Conservation (phyloP, 768 basidiomycete genomes). For the Erythrobasidium yunnanense region DNA sequence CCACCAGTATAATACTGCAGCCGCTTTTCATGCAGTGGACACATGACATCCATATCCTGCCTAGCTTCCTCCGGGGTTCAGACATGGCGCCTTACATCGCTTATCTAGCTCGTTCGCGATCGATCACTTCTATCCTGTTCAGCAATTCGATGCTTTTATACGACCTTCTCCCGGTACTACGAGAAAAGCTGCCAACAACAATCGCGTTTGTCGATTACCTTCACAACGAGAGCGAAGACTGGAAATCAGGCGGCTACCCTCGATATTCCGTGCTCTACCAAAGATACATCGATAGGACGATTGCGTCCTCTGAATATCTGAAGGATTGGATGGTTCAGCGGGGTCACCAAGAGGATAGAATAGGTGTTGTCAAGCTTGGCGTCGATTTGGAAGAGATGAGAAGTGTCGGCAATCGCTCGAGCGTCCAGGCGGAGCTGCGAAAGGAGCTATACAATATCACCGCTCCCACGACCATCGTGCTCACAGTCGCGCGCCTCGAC, state of each 20-base stretch:
- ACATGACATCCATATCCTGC: conserved; percentile 34
- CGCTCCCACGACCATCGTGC: conserved; percentile 27
- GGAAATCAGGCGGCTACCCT: conserved; percentile 36
- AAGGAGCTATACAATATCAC: neutral
- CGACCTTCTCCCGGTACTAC: conserved; percentile 32
- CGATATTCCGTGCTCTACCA: conserved; percentile 34
- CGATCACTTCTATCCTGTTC: conserved; percentile 26
- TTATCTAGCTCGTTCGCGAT: conserved; percentile 28
- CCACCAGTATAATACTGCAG: conserved; percentile 31
- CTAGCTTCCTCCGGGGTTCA: conserved; percentile 30
- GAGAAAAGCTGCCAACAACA: conserved; percentile 31
- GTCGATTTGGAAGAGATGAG: conserved; percentile 27
- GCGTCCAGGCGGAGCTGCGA: conserved; percentile 10
- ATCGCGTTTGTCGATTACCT: conserved; percentile 35
- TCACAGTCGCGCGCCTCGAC: conserved; percentile 31
- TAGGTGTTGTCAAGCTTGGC: conserved; percentile 36
- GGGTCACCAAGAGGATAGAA: conserved; percentile 28
- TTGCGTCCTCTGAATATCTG: conserved; percentile 35
- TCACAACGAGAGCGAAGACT: conserved; percentile 35
- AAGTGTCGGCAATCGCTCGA: neutral
- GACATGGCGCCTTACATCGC: conserved; percentile 33
- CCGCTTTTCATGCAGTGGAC: conserved; percentile 32
- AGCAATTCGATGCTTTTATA: conserved; percentile 31
- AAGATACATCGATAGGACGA: conserved; percentile 34
- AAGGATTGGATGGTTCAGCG: conserved; percentile 29